Evolutionary conservation across 2,329 filamentous ascomycete genomes (phyloP), one percentile per base, ranked within the genome.

Genomic region (Colletotrichum sublineola): DNA sequence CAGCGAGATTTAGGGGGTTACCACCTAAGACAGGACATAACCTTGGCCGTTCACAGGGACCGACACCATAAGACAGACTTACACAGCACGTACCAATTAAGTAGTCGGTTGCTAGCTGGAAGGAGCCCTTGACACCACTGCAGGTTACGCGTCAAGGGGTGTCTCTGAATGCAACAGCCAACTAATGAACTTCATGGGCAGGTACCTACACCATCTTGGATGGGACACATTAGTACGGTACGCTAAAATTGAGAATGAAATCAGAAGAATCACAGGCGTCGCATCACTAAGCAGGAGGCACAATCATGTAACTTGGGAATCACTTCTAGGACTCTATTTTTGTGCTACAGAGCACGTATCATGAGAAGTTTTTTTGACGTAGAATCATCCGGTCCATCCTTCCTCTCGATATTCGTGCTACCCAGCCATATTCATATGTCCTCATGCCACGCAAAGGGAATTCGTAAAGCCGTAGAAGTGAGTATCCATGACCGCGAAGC

Each of bases 391-490:
- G 75, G 78, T 80, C 77, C 78, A 78, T 80, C 66, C 66, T 76
- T 82, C 79, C 81, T 84, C 82, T 83, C 83, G 66, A 84, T 82
- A 73, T 80, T 81, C 81, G 82, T 83, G 81, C 80, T 80, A 81
- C 53, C 79, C 77, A 80, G 80, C 80, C 81, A 81, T 79, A 81
- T 78, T 80, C 80, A 79, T 61, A 56, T 82, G 80, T 83, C 79
- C 81, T 83, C 83, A 84, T 82, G 82, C 81, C 79, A 81, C 80
- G 81, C 80, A 84, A 80, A 80, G 76, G 77, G 80, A 76, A 83
- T 84, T 75, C 82, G 81, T 84, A 76, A 80, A 82, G 79, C 84
- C 83, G 79, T 84, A 82, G 82, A 84, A 84, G 81, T 81, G 81
- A 82, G 79, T 79, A 20, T 56, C 66, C 60, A 48, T 63, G 48